phyloP scores from a whole-genome alignment of 495 filamentous ascomycete genomes.

The Thozetella sp. region DNA sequence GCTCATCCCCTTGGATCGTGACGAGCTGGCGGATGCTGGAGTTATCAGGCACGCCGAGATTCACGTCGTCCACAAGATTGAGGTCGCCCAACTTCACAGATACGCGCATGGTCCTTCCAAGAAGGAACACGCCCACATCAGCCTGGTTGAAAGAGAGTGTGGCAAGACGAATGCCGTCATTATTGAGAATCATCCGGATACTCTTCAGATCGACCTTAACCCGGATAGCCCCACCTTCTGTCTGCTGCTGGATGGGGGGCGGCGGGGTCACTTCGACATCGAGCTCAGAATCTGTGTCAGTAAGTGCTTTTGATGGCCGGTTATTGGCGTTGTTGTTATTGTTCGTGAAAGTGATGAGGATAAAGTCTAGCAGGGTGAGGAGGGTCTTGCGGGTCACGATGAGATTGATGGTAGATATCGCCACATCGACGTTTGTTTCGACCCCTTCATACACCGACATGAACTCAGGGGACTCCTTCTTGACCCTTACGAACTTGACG shows the following conservation, averaged over 20 bases:
- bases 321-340: slow-evolving; percentile 48
- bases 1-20: slow-evolving; percentile 91
- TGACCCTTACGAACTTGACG: slow-evolving; percentile 87
- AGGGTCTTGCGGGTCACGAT: slow-evolving; percentile 92
- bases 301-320: slow-evolving; percentile 32
- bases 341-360: slow-evolving; percentile 91
- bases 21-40: slow-evolving; percentile 86
- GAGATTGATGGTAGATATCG: slow-evolving; percentile 92
- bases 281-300: slow-evolving; percentile 34
- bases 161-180: slow-evolving; percentile 92
- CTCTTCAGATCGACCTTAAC: slow-evolving; percentile 93
- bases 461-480: slow-evolving; percentile 90
- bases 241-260: slow-evolving; percentile 24
- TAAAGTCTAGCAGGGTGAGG: slow-evolving; percentile 92
- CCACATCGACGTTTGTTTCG: slow-evolving; percentile 88
- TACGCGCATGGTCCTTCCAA: slow-evolving; percentile 81
- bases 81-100: slow-evolving; percentile 85
- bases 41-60: slow-evolving; percentile 78
- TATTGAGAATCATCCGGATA: slow-evolving; percentile 94
- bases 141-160: slow-evolving; percentile 91
- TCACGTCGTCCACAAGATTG: slow-evolving; percentile 89
- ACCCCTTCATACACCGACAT: slow-evolving; percentile 89
- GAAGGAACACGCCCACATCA: slow-evolving; percentile 86
- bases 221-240: slow-evolving; percentile 45
- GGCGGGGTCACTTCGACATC: slow-evolving; percentile 33